A percentile compares a stretch with the other conserved stretches of the same genome.
Conservation (phyloP, 2,329 filamentous ascomycete species). For the Teratosphaeria epicoccoides region DNA sequence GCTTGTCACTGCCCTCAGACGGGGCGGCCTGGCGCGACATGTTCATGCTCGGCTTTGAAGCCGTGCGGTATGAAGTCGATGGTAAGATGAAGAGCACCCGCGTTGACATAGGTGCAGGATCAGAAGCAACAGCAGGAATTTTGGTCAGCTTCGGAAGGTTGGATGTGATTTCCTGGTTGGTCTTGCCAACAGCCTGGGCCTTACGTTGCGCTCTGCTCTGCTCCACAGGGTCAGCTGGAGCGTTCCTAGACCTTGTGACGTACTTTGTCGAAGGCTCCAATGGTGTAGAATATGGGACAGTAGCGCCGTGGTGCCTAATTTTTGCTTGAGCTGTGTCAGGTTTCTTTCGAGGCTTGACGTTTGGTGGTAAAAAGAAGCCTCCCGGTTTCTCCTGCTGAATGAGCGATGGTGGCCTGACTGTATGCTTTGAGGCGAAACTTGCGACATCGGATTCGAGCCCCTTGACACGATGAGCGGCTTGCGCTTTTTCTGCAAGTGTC, state of each 20-base stretch:
- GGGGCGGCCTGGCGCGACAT: background rate
- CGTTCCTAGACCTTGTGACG: background rate
- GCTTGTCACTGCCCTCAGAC: background rate
- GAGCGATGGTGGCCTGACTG: background rate
- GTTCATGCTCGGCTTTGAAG: background rate
- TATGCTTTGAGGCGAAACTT: background rate
- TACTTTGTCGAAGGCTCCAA: background rate
- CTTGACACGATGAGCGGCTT: background rate
- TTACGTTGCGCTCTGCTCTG: background rate
- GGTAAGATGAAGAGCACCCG: background rate
- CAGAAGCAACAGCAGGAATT: background rate
- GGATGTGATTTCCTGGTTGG: constrained; percentile 14
- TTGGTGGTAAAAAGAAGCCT: constrained; percentile 3
- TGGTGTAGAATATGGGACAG: background rate
- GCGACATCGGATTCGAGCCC: background rate
- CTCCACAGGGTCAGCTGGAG: background rate
- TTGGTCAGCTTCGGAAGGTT: constrained; percentile 2
- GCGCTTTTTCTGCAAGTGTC: background rate
- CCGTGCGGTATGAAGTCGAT: background rate
- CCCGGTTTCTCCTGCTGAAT: background rate
- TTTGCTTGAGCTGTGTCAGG: background rate
- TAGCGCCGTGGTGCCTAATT: background rate
- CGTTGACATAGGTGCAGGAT: background rate
- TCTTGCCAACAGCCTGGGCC: constrained; percentile 12
- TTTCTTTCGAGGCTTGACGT: background rate